A percentile compares a stretch with the other conserved stretches of the same genome.
Conservation (phyloP, 345 rosid genomes). For the Hypericum androsaemum region DNA sequence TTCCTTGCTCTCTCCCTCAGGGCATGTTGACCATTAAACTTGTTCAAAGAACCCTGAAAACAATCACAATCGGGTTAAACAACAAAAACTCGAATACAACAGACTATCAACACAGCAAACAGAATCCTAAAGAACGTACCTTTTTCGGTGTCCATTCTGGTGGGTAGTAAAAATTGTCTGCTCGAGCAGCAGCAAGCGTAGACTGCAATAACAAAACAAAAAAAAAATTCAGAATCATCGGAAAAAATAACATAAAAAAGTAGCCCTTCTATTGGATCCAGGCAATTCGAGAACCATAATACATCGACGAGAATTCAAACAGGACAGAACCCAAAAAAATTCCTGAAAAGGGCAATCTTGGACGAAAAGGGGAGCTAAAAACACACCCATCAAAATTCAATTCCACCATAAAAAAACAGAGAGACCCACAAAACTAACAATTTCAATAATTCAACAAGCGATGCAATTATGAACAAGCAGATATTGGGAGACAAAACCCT, state of each 20-base stretch:
- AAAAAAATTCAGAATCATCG: not conserved
- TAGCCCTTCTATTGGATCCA: too few relatives aligned
- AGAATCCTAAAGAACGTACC: conserved; percentile 15
- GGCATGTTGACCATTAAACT: conserved; percentile 97
- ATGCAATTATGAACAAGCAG: too few relatives aligned
- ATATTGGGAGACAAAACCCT: too few relatives aligned
- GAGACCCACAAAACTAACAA: too few relatives aligned
- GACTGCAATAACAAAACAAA: conserved; percentile 52
- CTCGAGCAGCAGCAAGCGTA: conserved; percentile 92
- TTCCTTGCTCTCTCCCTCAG: conserved; percentile 87
- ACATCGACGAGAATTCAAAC: too few relatives aligned
- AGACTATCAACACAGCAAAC: not conserved
- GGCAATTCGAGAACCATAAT: too few relatives aligned
- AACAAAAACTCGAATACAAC: conserved; percentile 1
- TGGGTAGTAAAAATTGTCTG: conserved; percentile 91
- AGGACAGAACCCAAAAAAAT: too few relatives aligned
- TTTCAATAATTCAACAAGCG: too few relatives aligned
- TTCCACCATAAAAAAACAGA: too few relatives aligned
- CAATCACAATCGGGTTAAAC: not conserved
- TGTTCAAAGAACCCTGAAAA: conserved; percentile 77
- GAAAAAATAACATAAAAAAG: not conserved
- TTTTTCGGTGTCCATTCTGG: conserved; percentile 93
- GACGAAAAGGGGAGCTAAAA: too few relatives aligned
- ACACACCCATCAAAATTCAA: too few relatives aligned
- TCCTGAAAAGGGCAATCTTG: too few relatives aligned